phyloP scores from a whole-genome alignment of 768 basidiomycete genomes.

The Porpolomopsis calyptriformis region DNA sequence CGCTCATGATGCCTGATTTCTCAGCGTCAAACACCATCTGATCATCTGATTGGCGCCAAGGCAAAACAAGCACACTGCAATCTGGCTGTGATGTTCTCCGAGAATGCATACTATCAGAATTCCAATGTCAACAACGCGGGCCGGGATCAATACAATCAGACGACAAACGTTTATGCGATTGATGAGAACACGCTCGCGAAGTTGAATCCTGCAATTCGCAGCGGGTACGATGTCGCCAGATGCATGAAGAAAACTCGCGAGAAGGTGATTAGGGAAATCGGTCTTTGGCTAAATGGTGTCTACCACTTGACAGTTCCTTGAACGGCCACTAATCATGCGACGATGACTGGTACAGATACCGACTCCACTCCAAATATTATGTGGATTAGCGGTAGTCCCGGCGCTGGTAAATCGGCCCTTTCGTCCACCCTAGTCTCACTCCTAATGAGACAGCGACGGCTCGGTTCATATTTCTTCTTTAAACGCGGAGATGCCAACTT shows the following conservation, averaged over 20 bases:
- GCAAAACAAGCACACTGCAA: too few species aligned
- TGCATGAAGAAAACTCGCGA: constrained; percentile 4
- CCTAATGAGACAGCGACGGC: neutral
- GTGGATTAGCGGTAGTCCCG: constrained; percentile 3
- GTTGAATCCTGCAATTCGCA: constrained; percentile 1
- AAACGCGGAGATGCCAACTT: constrained; percentile 1
- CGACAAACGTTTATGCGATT: too few species aligned
- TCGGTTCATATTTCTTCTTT: constrained; percentile 2
- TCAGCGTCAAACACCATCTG: too few species aligned
- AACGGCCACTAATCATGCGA: neutral
- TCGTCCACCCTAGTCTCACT: constrained; percentile 2
- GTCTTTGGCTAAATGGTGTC: neutral
- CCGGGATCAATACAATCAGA: too few species aligned
- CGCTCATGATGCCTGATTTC: too few species aligned
- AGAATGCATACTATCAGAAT: too few species aligned
- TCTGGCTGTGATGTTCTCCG: too few species aligned
- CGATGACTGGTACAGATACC: neutral
- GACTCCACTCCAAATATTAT: neutral
- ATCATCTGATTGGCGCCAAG: too few species aligned
- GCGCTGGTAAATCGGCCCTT: constrained; percentile 4
- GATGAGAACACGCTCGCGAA: neutral
- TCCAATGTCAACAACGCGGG: too few species aligned
- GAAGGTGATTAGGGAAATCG: neutral
- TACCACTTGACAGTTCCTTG: neutral
- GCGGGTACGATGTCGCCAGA: neutral